phyloP scores from a whole-genome alignment of 2,329 filamentous ascomycete genomes.

The Lachnellula hyalina region DNA sequence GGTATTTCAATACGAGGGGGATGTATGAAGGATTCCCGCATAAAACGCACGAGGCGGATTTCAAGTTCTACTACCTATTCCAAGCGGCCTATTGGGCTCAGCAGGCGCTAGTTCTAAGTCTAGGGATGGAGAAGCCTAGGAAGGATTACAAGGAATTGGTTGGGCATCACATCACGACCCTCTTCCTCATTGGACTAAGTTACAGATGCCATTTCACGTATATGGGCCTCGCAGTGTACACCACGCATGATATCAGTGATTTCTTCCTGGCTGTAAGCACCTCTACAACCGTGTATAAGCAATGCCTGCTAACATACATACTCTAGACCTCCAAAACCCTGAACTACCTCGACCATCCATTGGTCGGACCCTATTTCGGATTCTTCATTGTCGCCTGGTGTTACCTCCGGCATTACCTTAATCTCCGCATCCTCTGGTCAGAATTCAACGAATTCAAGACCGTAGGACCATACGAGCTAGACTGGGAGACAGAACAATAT shows the following conservation, averaged over 20 bases:
- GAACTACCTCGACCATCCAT: slow-evolving; percentile 77
- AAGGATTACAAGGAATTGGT: slow-evolving; percentile 96
- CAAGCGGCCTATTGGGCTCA: slow-evolving; percentile 94
- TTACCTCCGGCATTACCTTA: slow-evolving; percentile 82
- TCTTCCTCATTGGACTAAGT: slow-evolving; percentile 75
- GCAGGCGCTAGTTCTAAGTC: slow-evolving; percentile 81
- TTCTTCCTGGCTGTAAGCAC: slow-evolving; percentile 82
- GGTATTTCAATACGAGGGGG: slow-evolving; percentile 88
- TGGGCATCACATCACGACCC: slow-evolving; percentile 82
- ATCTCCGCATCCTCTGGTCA: slow-evolving; percentile 69
- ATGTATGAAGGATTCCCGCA: slow-evolving; percentile 92
- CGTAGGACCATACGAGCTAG: slow-evolving; percentile 66
- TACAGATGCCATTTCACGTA: slow-evolving; percentile 97
- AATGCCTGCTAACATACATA: background rate
- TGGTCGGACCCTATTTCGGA: slow-evolving; percentile 78
- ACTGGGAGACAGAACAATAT: slow-evolving; percentile 73
- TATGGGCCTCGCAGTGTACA: slow-evolving; percentile 87
- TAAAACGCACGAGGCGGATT: slow-evolving; percentile 67
- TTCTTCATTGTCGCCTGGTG: slow-evolving; percentile 80
- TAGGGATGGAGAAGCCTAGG: slow-evolving; percentile 85
- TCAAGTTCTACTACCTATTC: slow-evolving; percentile 95
- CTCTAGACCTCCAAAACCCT: slow-evolving; percentile 78
- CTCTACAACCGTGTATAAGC: background rate
- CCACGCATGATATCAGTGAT: slow-evolving; percentile 89
- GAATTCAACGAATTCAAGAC: slow-evolving; percentile 70